Conservation (phyloP, 352 stramenopile species). For the Pythium coloratum region DNA sequence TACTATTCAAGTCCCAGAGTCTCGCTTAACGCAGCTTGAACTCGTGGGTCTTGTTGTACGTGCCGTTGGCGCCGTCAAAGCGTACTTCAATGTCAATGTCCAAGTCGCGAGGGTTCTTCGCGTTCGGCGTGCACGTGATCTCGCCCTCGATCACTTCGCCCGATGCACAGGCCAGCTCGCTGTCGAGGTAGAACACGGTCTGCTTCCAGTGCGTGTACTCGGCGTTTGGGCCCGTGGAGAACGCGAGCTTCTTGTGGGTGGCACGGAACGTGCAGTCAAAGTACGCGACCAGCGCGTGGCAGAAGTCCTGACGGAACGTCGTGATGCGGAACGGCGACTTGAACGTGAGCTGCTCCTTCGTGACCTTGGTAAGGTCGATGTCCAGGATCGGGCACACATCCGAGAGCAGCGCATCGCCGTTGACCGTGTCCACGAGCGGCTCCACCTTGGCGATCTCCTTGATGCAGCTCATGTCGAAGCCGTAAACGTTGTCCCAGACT, state of each 20-base stretch:
- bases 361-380: conserved; percentile 91
- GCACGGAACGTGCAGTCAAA: conserved; percentile 98
- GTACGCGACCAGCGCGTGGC: conserved; percentile 96
- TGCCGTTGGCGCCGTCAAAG: conserved; percentile 70
- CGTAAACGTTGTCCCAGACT: conserved; percentile 99
- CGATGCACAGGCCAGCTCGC: conserved; percentile 77
- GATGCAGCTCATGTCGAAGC: conserved; percentile 99
- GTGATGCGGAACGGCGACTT: conserved; percentile 90
- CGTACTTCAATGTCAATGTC: conserved; percentile 90
- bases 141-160: conserved; percentile 91
- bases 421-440: conserved; percentile 97
- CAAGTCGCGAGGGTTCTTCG: conserved; percentile 91
- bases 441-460: conserved; percentile 96
- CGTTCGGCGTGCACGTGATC: conserved; percentile 89
- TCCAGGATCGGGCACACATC: conserved; percentile 92
- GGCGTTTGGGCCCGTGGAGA: conserved; percentile 93
- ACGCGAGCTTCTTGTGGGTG: conserved; percentile 94
- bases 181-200: conserved; percentile 95
- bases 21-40: conserved; percentile 79
- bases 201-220: conserved; percentile 99
- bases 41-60: conserved; percentile 64
- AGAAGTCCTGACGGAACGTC: conserved; percentile 92
- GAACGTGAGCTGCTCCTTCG: conserved; percentile 95
- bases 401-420: conserved; percentile 89
- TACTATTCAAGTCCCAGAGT: background rate